A percentile compares a stretch with the other conserved stretches of the same genome.
Conservation (phyloP, 352 stramenopile genomes). For the Detonula confervacea region DNA sequence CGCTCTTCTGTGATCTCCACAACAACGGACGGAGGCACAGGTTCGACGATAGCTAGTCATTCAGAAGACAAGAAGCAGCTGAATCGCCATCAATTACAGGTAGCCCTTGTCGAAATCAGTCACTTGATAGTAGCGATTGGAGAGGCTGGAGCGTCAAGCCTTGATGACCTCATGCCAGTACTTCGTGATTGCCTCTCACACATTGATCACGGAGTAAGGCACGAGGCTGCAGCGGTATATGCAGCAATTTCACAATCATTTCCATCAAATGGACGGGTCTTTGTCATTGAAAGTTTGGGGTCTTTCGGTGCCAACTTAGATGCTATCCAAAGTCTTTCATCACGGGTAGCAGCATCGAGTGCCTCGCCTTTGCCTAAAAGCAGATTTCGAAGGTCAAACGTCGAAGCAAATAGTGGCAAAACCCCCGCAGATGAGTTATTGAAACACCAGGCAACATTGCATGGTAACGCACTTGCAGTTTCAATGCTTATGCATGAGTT, state of each 20-base stretch:
- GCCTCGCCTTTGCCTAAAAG: slow-evolving; percentile 33
- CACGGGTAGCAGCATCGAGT: slow-evolving; percentile 9
- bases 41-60: slow-evolving; percentile 21
- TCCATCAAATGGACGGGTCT: slow-evolving; percentile 63
- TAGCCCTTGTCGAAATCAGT: slow-evolving; percentile 84
- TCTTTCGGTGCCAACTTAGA: slow-evolving; percentile 58
- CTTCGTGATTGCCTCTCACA: slow-evolving; percentile 72
- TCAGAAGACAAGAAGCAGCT: slow-evolving; percentile 32
- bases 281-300: slow-evolving; percentile 63
- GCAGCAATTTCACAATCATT: slow-evolving; percentile 70
- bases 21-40: slow-evolving; percentile 29
- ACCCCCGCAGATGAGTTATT: slow-evolving; percentile 38
- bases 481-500: slow-evolving; percentile 80
- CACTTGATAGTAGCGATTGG: slow-evolving; percentile 78
- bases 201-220: slow-evolving; percentile 77
- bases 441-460: slow-evolving; percentile 74
- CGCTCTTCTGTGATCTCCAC: slow-evolving; percentile 36
- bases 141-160: slow-evolving; percentile 68
- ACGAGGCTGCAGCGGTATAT: slow-evolving; percentile 80
- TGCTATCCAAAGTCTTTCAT: slow-evolving; percentile 53
- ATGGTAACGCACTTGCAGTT: slow-evolving; percentile 78
- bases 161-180: slow-evolving; percentile 69
- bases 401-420: slow-evolving; percentile 23
- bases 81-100: slow-evolving; percentile 83
- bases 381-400: slow-evolving; percentile 41